phyloP scores from a whole-genome alignment of 345 rosid species.

The Heritiera littoralis region DNA sequence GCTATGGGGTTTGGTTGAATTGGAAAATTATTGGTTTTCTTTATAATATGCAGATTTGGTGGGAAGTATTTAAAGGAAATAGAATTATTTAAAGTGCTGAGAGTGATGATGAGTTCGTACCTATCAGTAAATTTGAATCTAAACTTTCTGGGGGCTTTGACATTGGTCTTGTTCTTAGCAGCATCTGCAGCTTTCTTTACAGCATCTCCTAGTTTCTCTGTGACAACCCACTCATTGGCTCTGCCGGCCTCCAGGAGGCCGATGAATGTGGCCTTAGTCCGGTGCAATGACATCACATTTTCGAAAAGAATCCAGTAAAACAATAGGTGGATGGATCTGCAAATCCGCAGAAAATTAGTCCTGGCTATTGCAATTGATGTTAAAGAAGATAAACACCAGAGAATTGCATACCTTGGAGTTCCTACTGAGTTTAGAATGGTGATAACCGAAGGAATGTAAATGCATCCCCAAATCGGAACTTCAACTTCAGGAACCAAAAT shows the following conservation, averaged over 20 bases:
- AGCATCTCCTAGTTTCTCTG: slow-evolving; percentile 86
- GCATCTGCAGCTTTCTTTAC: slow-evolving; percentile 69
- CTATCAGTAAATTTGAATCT: slow-evolving; percentile 74
- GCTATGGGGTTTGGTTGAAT: slow-evolving; percentile 25
- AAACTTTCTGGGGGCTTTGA: slow-evolving; percentile 46
- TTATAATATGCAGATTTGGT: slow-evolving; percentile 7
- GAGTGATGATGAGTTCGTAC: slow-evolving; percentile 35
- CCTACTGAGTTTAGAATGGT: slow-evolving; percentile 96
- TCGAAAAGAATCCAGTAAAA: slow-evolving; percentile 99
- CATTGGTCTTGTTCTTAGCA: slow-evolving; percentile 46
- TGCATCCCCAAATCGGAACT: slow-evolving; percentile 98
- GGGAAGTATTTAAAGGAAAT: background rate
- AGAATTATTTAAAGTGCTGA: background rate
- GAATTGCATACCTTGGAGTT: slow-evolving; percentile 73
- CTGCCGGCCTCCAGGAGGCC: slow-evolving; percentile 94
- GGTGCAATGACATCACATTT: slow-evolving; percentile 98
- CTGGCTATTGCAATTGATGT: background rate
- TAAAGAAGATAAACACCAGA: background rate
- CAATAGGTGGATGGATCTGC: slow-evolving; percentile 92
- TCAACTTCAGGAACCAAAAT: slow-evolving; percentile 93
- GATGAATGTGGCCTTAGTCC: slow-evolving; percentile 91
- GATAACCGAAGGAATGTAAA: slow-evolving; percentile 90
- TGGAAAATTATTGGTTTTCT: background rate
- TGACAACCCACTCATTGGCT: slow-evolving; percentile 98
- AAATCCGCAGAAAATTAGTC: background rate